A percentile compares a stretch with the other conserved stretches of the same genome.
Conservation (phyloP, 495 filamentous ascomycete species). For the Aspergillus bertholletiae region DNA sequence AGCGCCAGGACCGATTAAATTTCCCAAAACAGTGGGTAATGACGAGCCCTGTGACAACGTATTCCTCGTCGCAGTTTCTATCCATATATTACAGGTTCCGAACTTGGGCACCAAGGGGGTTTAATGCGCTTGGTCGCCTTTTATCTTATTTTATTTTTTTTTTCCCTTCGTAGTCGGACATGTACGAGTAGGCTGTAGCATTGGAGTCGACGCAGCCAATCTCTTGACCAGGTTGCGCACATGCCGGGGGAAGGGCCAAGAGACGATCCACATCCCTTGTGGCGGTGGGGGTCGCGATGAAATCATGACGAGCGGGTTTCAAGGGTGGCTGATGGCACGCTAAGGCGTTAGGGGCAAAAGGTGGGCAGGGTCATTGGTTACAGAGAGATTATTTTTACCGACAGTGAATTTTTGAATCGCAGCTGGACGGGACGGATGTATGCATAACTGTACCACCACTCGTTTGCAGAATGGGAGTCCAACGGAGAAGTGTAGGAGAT, state of each 20-base stretch:
- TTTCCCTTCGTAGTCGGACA: too few species aligned
- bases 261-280: background rate
- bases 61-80: too few species aligned
- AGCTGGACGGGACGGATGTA: background rate
- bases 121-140: too few species aligned
- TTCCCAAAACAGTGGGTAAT: too few species aligned
- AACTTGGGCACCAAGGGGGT: too few species aligned
- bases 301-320: background rate
- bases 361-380: conserved; percentile 3
- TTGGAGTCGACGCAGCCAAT: background rate
- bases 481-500: too few species aligned
- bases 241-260: conserved; percentile 1
- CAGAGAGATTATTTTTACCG: conserved; percentile 6
- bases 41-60: too few species aligned
- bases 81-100: too few species aligned
- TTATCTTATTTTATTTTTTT: too few species aligned
- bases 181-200: too few species aligned
- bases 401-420: background rate
- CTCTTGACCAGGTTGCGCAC: conserved; percentile 1
- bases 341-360: conserved; percentile 1
- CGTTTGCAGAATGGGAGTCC: too few species aligned
- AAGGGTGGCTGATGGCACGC: conserved; percentile 10
- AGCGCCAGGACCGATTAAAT: background rate
- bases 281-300: conserved; percentile 6
- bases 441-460: background rate